Base-by-base conservation (phyloP, 441 rosid species). In the Pelargonium myrrhifolium region DNA sequence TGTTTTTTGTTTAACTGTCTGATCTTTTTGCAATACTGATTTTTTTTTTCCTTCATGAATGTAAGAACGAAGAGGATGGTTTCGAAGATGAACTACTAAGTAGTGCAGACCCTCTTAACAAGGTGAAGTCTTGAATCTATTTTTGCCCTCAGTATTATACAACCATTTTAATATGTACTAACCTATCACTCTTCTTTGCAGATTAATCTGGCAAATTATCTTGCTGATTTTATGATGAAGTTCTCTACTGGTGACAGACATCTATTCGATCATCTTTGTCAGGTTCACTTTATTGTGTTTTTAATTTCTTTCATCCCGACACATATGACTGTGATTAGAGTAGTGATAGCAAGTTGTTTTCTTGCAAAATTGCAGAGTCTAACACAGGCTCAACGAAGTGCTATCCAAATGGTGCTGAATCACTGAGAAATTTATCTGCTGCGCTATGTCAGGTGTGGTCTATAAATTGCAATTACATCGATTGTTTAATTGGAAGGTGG, bases 121-220 rank as follows among this genome's bases (percentile, higher is more conserved):
- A 90, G 98, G 96, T 93, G 71, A 74, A 40, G 22, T 66, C 62
- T 65, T 45, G 14, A 61, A 58, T 5, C 37, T 53, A 51, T 11
- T 17, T 37, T 3, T 22, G 14, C 35, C 11, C 17, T 26, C 11
- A 1, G 18, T 10, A 6, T 58, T 28, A 31, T 17, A 1, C 24
- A 11, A 55, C 6, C 68, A 28, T 35, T 15, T 40, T 15, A 7
- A 7, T 24, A 5, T 1, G 64, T 21, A 47, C 35, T 40, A 60
- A 71, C 22, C 68, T 26, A 58, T 70, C 43, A 51, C 37, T 74
- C 58, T 66, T 72, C 49, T 51, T 67, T 69, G 67, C 86, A 90
- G 97, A 82, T 90, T 65, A 87, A 92, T 79, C 79, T 92, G 75
- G 86, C 84, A 65, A 87, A 77, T 67, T 90, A 80, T 76, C 79